Conservation (phyloP, 129 eudicot genomes). For the Dittrichia graveolens region DNA sequence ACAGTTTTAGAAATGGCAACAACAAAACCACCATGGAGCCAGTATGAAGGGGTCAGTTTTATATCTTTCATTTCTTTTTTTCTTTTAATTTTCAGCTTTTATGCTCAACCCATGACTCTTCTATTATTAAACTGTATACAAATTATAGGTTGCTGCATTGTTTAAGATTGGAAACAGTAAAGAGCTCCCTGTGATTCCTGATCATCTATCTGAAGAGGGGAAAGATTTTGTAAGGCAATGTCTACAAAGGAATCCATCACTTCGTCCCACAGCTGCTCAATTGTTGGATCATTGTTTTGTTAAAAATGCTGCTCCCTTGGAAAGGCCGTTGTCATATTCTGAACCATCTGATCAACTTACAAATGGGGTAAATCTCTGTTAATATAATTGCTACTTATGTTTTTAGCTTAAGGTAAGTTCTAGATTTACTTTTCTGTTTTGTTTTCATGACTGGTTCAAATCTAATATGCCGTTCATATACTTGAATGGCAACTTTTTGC, state of each 20-base stretch:
- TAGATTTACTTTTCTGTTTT: neutral
- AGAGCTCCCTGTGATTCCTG: constrained; percentile 89
- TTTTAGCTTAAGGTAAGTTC: neutral
- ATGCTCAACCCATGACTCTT: constrained; percentile 1
- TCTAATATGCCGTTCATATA: constrained; percentile 1
- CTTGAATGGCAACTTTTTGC: constrained; percentile 13
- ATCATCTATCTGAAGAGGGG: constrained; percentile 82
- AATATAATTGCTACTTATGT: constrained; percentile 17
- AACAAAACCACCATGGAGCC: constrained; percentile 99
- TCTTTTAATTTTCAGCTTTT: neutral
- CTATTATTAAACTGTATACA: neutral
- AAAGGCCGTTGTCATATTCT: constrained; percentile 49
- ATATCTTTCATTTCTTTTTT: neutral
- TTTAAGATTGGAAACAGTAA: constrained; percentile 92
- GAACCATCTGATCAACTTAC: constrained; percentile 60
- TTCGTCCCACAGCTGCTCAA: constrained; percentile 80
- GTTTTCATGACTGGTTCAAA: neutral
- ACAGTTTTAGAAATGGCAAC: constrained; percentile 99
- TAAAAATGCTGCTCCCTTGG: constrained; percentile 61
- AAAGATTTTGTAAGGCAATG: constrained; percentile 85
- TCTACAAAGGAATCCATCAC: constrained; percentile 70
- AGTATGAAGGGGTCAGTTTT: constrained; percentile 93
- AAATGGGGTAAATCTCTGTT: constrained; percentile 59
- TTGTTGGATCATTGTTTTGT: constrained; percentile 89
- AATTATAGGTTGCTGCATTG: constrained; percentile 83